Evolutionary conservation across 1,139 yeast genomes (phyloP), one percentile per base, ranked within the genome.

Genomic region (Yamadazyma siamensis): DNA sequence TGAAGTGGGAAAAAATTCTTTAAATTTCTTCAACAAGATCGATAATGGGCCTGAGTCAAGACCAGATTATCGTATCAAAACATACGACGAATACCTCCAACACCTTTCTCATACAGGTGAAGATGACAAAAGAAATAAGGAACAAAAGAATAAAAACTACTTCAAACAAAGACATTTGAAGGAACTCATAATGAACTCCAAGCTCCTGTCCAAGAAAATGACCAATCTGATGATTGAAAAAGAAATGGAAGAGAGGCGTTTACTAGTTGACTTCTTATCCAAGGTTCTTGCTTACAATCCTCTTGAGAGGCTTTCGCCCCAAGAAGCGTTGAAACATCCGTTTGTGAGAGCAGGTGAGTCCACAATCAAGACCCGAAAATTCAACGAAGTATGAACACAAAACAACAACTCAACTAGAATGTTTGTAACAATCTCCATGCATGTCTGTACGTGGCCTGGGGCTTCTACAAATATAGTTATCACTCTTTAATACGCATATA

Each of bases 301-400:
- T 0, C 69, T 91, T 47, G 96, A 89, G 54, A 72, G 99, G 46
- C 82, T 96, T 80, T 87, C 96, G 0, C 98, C 98, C 8, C 96
- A 87, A 46, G 96, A 91, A 54, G 98, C 97, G 0, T 68, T 83
- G 15, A 68, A 78, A 57, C 98, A 94, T 59, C 97, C 97, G 0
- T 91, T 94, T 55, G 77, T 91, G 13, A 81, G 29, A 25, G 31
- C 28, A 26, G 40, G 40, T 9, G 41, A 38, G n/a, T 16, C 14
- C 6, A 12, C 24, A 18, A 15, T 12, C 27, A 11, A 5, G 17
- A 12, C 8, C 22, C 9, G 9, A 21, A n/a, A 31, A 23, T 26
- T 21, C 19, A 32, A 33, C 18, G 33, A 33, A 26, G 31, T 31
- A n/a, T n/a, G n/a, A n/a, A n/a, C n/a, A n/a, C n/a, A n/a, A n/a